A percentile compares a stretch with the other conserved stretches of the same genome.
Evolutionary conservation across 2,329 filamentous ascomycete genomes (phyloP).

Genomic region (Pezicula carpinea): DNA sequence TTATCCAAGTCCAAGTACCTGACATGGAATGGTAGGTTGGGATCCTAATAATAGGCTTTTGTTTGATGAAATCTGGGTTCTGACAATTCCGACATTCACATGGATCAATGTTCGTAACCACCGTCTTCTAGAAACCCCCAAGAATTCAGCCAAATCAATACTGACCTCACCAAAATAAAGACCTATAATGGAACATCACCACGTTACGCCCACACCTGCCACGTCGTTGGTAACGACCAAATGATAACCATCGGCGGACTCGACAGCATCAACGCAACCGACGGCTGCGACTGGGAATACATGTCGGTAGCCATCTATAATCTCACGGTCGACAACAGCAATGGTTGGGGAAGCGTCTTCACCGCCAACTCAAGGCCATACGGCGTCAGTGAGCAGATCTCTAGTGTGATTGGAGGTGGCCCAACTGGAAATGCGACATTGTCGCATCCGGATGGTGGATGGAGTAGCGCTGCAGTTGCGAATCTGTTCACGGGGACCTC

Average conservation of each 20-base stretch:
- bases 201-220: conserved; percentile 37
- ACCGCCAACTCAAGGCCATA: conserved; percentile 22
- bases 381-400: conserved; percentile 21
- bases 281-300: conserved; percentile 28
- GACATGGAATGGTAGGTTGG: conserved; percentile 21
- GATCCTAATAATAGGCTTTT: conserved; percentile 13
- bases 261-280: conserved; percentile 10
- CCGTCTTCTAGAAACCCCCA: conserved; percentile 1
- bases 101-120: conserved; percentile 29
- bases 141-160: too few species aligned
- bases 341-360: conserved; percentile 29
- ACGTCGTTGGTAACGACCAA: conserved; percentile 31
- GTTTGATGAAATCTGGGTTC: conserved; percentile 40
- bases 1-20: too few species aligned
- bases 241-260: conserved; percentile 38
- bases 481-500: too few species aligned
- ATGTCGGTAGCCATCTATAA: conserved; percentile 29
- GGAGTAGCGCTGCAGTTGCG: too few species aligned
- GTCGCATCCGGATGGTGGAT: too few species aligned
- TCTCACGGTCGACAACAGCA: conserved; percentile 13
- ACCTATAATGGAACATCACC: conserved; percentile 32
- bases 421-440: too few species aligned
- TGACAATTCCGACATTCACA: conserved; percentile 40
- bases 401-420: conserved; percentile 24
- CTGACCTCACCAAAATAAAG: conserved; percentile 5